These are phyloP conservation scores for Ustilago cynodontis DNA, from an alignment of 1,284 basidiomycete species.

Conservation along the genomic window DNA sequence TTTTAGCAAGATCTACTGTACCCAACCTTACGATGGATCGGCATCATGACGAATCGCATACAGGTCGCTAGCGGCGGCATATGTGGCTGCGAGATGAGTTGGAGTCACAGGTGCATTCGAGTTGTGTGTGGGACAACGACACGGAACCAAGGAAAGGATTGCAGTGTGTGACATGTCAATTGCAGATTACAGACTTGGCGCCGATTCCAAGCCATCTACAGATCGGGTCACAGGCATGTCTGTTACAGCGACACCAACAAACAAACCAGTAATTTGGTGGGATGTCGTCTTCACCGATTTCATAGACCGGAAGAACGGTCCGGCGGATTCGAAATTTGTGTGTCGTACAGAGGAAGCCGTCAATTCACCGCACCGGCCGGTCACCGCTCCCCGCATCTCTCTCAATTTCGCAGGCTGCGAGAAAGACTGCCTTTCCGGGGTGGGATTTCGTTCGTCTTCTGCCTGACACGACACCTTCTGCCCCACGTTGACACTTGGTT, in stretches of 20 bases:
- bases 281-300: not conserved
- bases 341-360: constrained; percentile 17
- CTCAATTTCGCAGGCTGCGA: not conserved
- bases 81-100: not conserved
- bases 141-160: not conserved
- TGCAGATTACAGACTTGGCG: not conserved
- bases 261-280: too few relatives aligned
- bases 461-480: not conserved
- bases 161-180: constrained; percentile 38
- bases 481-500: constrained; percentile 1
- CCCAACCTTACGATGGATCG: not conserved
- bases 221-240: too few relatives aligned
- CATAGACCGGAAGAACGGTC: constrained; percentile 33
- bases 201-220: not conserved
- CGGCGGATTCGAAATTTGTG: constrained; percentile 19
- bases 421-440: not conserved
- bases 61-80: not conserved
- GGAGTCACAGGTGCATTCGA: not conserved
- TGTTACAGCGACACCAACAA: too few relatives aligned
- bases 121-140: not conserved
- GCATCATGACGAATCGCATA: not conserved
- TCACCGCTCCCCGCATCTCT: not conserved
- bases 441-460: not conserved
- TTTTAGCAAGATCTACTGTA: constrained; percentile 28
- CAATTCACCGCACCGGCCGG: constrained; percentile 37